Conservation (phyloP, 805 yeast genomes). For the Starmerella vaccinii region DNA sequence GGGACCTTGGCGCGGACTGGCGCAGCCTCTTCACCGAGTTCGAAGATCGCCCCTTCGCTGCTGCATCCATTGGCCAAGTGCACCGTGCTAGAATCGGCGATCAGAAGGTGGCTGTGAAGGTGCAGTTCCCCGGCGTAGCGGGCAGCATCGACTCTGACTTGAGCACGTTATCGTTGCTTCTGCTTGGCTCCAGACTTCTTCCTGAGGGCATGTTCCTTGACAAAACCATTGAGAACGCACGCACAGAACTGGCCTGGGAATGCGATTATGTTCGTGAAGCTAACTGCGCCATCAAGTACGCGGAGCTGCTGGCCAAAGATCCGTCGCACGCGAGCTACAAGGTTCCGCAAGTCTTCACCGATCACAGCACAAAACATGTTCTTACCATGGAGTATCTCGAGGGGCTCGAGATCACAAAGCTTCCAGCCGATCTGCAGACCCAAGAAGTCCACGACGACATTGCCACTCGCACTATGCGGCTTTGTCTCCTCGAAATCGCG, state of each 20-base stretch:
- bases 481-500: slow-evolving; percentile 78
- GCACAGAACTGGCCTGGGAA: slow-evolving; percentile 92
- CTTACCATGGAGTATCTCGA: slow-evolving; percentile 82
- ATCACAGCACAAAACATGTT: slow-evolving; percentile 69
- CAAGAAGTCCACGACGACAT: slow-evolving; percentile 72
- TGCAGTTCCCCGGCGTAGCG: slow-evolving; percentile 95
- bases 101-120: slow-evolving; percentile 75
- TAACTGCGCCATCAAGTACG: slow-evolving; percentile 56
- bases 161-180: slow-evolving; percentile 67
- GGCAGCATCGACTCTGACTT: slow-evolving; percentile 89
- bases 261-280: slow-evolving; percentile 93
- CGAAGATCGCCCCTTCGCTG: slow-evolving; percentile 86
- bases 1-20: slow-evolving; percentile 77
- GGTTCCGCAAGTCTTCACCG: slow-evolving; percentile 73
- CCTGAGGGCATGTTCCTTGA: slow-evolving; percentile 91
- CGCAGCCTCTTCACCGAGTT: slow-evolving; percentile 58
- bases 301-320: slow-evolving; percentile 49
- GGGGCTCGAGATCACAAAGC: slow-evolving; percentile 55
- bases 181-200: slow-evolving; percentile 75
- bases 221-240: slow-evolving; percentile 83
- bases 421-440: slow-evolving; percentile 35
- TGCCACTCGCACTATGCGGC: slow-evolving; percentile 74
- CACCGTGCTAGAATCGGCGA: slow-evolving; percentile 54
- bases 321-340: slow-evolving; percentile 40
- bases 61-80: slow-evolving; percentile 96